phyloP scores from a whole-genome alignment of 2,329 filamentous ascomycete species.

The Exophiala bonariae region DNA sequence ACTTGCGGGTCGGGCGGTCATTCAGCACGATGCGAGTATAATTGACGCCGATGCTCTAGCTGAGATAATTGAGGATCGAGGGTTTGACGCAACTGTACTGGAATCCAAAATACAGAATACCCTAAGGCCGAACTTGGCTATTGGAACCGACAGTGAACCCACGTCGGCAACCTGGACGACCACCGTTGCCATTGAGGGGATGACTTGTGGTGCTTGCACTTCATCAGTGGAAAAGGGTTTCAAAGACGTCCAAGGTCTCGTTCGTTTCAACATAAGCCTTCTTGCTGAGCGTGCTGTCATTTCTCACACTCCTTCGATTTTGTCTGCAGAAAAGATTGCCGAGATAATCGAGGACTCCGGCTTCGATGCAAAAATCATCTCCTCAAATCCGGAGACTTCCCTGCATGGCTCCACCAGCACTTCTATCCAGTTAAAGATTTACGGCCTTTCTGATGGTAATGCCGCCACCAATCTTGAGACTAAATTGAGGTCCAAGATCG shows the following conservation, averaged over 20 bases:
- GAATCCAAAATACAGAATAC: slow-evolving; percentile 57
- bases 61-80: slow-evolving; percentile 65
- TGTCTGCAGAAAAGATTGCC: slow-evolving; percentile 72
- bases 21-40: slow-evolving; percentile 69
- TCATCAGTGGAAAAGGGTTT: slow-evolving; percentile 86
- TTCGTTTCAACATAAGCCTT: slow-evolving; percentile 92
- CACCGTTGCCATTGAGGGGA: slow-evolving; percentile 87
- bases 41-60: slow-evolving; percentile 56
- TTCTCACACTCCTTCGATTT: slow-evolving; percentile 71
- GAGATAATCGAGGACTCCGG: slow-evolving; percentile 86
- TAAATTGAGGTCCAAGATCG: slow-evolving; percentile 63
- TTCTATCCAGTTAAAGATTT: slow-evolving; percentile 78
- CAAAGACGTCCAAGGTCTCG: slow-evolving; percentile 70
- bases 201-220: slow-evolving; percentile 97
- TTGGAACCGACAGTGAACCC: slow-evolving; percentile 31
- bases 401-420: slow-evolving; percentile 58
- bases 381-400: slow-evolving; percentile 64
- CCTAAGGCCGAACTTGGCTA: slow-evolving; percentile 34
- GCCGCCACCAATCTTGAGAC: slow-evolving; percentile 73
- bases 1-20: slow-evolving; percentile 79
- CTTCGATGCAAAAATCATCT: slow-evolving; percentile 82
- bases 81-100: slow-evolving; percentile 77
- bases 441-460: slow-evolving; percentile 71
- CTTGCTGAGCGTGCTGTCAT: slow-evolving; percentile 89
- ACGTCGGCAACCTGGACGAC: slow-evolving; percentile 61